Conservation (phyloP, 768 basidiomycete species). For the Pholiota molesta region DNA sequence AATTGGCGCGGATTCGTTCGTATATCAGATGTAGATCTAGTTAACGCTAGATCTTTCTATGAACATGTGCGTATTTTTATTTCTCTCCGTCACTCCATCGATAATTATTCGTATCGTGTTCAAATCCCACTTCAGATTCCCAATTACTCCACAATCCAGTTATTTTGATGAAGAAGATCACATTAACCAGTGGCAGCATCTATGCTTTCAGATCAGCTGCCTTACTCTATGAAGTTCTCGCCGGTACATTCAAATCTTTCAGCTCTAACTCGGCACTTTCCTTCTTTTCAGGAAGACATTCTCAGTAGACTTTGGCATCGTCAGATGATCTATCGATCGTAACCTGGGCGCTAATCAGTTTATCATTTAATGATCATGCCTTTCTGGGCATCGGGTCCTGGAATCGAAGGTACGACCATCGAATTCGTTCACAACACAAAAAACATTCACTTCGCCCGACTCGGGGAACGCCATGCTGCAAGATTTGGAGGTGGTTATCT, state of each 20-base stretch:
- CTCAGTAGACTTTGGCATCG: not conserved
- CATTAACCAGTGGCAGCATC: not conserved
- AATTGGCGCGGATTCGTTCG: not conserved
- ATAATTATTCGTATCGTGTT: not conserved
- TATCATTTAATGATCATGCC: not conserved
- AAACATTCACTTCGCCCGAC: not conserved
- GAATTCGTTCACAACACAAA: not conserved
- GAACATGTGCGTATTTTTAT: not conserved
- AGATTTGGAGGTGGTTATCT: not conserved
- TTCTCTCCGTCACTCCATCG: not conserved
- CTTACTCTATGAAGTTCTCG: not conserved
- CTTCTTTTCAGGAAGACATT: not conserved
- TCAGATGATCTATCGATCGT: not conserved
- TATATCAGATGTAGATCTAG: not conserved
- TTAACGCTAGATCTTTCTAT: not conserved
- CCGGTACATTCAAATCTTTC: not conserved
- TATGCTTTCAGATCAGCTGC: not conserved
- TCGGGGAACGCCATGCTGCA: not conserved
- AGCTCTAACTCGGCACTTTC: not conserved
- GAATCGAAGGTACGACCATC: not conserved
- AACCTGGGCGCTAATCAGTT: constrained; percentile 5
- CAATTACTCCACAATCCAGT: no score
- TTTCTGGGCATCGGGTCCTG: not conserved
- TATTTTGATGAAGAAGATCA: not conserved
- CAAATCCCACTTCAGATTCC: not conserved